These are phyloP conservation scores for Trametes cingulata DNA, from an alignment of 768 basidiomycete genomes.

Conservation along the genomic window DNA sequence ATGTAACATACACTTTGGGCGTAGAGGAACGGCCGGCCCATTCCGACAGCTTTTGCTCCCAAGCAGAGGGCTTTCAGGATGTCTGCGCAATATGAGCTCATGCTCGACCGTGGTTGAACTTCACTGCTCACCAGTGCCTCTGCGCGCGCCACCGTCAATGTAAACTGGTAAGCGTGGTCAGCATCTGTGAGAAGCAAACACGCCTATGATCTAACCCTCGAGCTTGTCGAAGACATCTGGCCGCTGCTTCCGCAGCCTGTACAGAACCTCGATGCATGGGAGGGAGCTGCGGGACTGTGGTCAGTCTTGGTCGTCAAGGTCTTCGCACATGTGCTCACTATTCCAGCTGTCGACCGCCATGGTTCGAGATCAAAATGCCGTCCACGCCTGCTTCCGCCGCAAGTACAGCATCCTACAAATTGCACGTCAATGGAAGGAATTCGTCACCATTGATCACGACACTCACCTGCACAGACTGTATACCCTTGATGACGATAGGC, in stretches of 20 bases:
- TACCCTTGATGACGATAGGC: conserved; percentile 77
- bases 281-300: conserved; percentile 52
- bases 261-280: conserved; percentile 77
- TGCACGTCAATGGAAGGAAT: conserved; percentile 24
- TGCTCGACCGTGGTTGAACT: neutral
- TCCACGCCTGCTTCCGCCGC: conserved; percentile 84
- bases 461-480: conserved; percentile 71
- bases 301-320: conserved; percentile 9
- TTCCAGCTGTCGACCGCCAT: conserved; percentile 89
- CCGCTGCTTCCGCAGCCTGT: conserved; percentile 66
- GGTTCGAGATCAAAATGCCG: conserved; percentile 88
- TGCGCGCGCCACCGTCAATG: conserved; percentile 79
- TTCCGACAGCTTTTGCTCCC: conserved; percentile 83
- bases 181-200: neutral
- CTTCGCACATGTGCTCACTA: conserved; percentile 48
- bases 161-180: conserved; percentile 53
- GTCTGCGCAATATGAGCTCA: conserved; percentile 44
- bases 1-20: conserved; percentile 67
- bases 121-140: conserved; percentile 66
- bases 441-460: conserved; percentile 6
- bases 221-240: conserved; percentile 73
- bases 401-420: conserved; percentile 76
- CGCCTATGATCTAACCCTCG: conserved; percentile 50
- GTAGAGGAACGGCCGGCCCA: conserved; percentile 85
- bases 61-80: conserved; percentile 89